Evolutionary conservation across 345 rosid genomes (phyloP).

Genomic region (Citropsis articulata): DNA sequence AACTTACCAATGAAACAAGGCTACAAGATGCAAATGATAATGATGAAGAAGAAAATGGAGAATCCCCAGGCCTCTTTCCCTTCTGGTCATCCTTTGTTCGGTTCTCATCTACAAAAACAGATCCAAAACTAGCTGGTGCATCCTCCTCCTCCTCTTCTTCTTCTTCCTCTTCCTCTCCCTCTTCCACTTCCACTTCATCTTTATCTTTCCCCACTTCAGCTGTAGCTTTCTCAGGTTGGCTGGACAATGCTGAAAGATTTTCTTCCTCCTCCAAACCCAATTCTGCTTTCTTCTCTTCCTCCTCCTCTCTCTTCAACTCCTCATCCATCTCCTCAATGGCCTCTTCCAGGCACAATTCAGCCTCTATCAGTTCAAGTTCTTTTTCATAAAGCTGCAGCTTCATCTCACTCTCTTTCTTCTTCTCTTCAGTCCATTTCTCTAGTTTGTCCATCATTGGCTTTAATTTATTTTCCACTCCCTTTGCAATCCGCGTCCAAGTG

Average conservation of each 20-base stretch:
- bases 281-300: conserved; percentile 56
- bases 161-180: conserved; percentile 34
- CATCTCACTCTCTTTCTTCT: conserved; percentile 59
- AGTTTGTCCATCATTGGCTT: conserved; percentile 50
- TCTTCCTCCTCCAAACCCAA: conserved; percentile 49
- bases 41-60: conserved; percentile 73
- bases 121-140: conserved; percentile 79
- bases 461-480: conserved; percentile 45
- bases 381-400: conserved; percentile 56
- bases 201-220: conserved; percentile 32
- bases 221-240: conserved; percentile 34
- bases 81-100: conserved; percentile 33
- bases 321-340: conserved; percentile 87
- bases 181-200: conserved; percentile 31
- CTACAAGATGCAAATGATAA: conserved; percentile 63
- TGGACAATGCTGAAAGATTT: conserved; percentile 30
- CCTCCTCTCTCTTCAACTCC: conserved; percentile 63
- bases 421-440: conserved; percentile 80
- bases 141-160: conserved; percentile 47
- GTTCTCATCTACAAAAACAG: conserved; percentile 36
- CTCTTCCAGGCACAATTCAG: conserved; percentile 86
- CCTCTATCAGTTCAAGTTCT: conserved; percentile 77
- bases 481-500: conserved; percentile 41
- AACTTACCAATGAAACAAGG: conserved; percentile 70
- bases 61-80: conserved; percentile 42